phyloP scores from a whole-genome alignment of 768 basidiomycete species.

The Lentinula guzmanii region DNA sequence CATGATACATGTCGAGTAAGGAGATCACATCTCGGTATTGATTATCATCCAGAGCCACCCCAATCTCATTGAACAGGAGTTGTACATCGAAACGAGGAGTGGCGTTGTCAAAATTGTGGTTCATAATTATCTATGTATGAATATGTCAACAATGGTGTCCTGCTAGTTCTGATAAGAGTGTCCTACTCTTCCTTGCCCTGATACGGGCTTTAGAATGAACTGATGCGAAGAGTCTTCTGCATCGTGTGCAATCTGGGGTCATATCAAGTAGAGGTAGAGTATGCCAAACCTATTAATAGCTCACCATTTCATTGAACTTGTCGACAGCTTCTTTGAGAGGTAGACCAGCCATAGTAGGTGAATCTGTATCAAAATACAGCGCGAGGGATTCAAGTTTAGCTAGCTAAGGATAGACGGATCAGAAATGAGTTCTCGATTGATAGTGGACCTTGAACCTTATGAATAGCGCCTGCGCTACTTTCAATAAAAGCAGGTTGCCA shows the following conservation, averaged over 20 bases:
- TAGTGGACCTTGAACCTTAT: constrained; percentile 55
- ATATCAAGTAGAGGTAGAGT: neutral
- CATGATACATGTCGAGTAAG: constrained; percentile 93
- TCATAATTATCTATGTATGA: constrained; percentile 62
- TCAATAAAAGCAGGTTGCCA: constrained; percentile 94
- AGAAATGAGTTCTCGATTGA: neutral
- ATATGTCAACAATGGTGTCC: neutral
- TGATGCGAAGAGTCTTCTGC: constrained; percentile 67
- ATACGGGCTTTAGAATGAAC: constrained; percentile 92
- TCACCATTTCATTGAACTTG: constrained; percentile 71
- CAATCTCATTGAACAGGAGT: constrained; percentile 89
- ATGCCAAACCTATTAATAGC: constrained; percentile 6
- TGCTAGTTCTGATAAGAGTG: constrained; percentile 1
- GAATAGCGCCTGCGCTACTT: constrained; percentile 78
- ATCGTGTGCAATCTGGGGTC: constrained; percentile 34
- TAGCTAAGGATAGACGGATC: constrained; percentile 41
- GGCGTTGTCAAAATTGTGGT: constrained; percentile 65
- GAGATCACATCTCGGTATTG: constrained; percentile 94
- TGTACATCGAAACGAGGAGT: constrained; percentile 85
- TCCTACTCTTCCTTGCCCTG: constrained; percentile 84
- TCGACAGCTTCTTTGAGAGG: constrained; percentile 59
- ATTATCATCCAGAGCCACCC: constrained; percentile 83
- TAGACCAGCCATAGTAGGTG: constrained; percentile 67
- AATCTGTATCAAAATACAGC: constrained; percentile 93
- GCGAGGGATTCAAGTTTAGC: constrained; percentile 84